Base-by-base conservation (phyloP, 805 yeast species). In the Ogataea paradorogensis region DNA sequence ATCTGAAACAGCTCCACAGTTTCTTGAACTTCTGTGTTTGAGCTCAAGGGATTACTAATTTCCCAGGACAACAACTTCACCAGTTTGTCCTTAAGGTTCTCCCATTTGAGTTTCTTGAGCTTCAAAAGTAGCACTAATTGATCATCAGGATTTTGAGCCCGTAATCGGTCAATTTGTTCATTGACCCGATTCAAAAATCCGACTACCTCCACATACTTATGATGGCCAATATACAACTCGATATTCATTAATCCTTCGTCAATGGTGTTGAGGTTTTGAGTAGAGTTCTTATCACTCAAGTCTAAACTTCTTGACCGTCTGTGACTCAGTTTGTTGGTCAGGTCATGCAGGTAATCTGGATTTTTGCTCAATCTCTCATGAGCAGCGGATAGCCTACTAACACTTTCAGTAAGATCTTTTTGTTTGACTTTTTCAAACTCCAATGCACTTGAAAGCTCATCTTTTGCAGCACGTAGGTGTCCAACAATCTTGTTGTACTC, bases 391-490 rank as follows among this genome's bases (percentile, higher is more conserved):
- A 74, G 35, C 30, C 70, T 58, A 30, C 65, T 64, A 48, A 73
- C 60, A 0, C 78, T 72, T 37, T 71, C 73, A 38, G 71, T 62
- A 18, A 73, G 40, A 38, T 64, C 69, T 38, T 63, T 63, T 31
- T 71, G 70, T 30, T 69, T 69, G 25, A 65, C 56, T 30, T 63
- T 66, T 40, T 78, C 82, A 13, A 70, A 66, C 37, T 74, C 75
- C 10, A 72, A 69, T 3, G 81, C 72, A 43, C 74, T 81, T 30
- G 80, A 63, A 24, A 80, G 50, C 47, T 80, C 86, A 47, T 74
- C 75, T 43, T 74, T 74, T 0, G 87, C 89, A 50, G 75, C 73
- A 48, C 80, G 72, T 41, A 74, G 76, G 0, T 80, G 76, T 13
- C 71, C 70, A 25, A 74, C 61, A 3, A 84, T 69, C 46, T 73